phyloP scores from a whole-genome alignment of 805 yeast species.

The Suhomyces prunicola region DNA sequence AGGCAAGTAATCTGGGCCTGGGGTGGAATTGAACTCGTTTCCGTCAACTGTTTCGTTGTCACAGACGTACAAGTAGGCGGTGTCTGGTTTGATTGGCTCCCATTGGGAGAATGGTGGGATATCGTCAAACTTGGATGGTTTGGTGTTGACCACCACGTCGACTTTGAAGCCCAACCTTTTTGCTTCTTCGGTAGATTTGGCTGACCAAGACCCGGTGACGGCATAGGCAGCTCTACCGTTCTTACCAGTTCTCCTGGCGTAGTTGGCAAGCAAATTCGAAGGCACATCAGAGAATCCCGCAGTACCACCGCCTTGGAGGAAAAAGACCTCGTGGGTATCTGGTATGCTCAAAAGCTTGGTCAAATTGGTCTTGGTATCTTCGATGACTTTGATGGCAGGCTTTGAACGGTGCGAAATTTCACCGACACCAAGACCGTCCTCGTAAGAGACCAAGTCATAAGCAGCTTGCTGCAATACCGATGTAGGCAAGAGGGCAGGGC shows the following conservation, averaged over 20 bases:
- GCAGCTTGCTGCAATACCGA: slow-evolving; percentile 86
- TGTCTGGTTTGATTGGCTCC: slow-evolving; percentile 55
- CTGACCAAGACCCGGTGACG: slow-evolving; percentile 92
- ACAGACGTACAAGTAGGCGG: slow-evolving; percentile 85
- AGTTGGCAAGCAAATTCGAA: slow-evolving; percentile 74
- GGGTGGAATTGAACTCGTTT: slow-evolving; percentile 63
- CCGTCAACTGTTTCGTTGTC: slow-evolving; percentile 98
- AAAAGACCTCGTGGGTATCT: slow-evolving; percentile 90
- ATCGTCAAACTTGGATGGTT: slow-evolving; percentile 55
- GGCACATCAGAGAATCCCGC: slow-evolving; percentile 89
- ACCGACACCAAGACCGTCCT: slow-evolving; percentile 83
- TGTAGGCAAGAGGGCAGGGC: slow-evolving; percentile 92
- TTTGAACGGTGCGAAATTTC: slow-evolving; percentile 94
- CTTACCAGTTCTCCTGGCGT: slow-evolving; percentile 68
- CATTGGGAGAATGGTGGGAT: slow-evolving; percentile 68
- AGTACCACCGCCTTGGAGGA: slow-evolving; percentile 98
- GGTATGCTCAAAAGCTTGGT: slow-evolving; percentile 69
- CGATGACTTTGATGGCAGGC: slow-evolving; percentile 74
- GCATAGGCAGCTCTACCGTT: slow-evolving; percentile 82
- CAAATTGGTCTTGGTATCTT: slow-evolving; percentile 69
- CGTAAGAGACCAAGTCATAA: slow-evolving; percentile 68
- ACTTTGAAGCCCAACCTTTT: slow-evolving; percentile 73
- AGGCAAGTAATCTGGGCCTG: slow-evolving; percentile 56
- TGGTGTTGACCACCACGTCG: slow-evolving; percentile 65
- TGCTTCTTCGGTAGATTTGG: slow-evolving; percentile 86